These are phyloP conservation scores for Jimgerdemannia lactiflua DNA, from an alignment of 192 early-diverging fungal genomes.

Conservation along the genomic window DNA sequence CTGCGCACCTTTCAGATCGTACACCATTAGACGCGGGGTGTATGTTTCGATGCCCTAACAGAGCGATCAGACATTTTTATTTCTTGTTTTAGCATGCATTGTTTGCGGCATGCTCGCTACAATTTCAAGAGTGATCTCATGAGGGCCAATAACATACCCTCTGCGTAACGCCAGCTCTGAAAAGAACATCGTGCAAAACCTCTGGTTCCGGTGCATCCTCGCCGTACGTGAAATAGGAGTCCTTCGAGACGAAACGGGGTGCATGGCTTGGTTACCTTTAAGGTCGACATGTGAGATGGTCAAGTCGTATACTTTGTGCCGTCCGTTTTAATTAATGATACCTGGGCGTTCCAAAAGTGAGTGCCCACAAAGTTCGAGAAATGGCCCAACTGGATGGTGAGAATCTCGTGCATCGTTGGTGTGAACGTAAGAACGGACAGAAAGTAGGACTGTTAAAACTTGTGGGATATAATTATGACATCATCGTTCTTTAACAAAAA, in stretches of 20 bases:
- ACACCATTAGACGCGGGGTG: conserved; percentile 76
- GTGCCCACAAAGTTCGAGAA: conserved; percentile 84
- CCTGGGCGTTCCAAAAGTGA: conserved; percentile 94
- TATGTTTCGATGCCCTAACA: conserved; percentile 63
- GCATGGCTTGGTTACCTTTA: conserved; percentile 12
- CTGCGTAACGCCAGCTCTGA: conserved; percentile 43
- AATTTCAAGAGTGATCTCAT: not conserved
- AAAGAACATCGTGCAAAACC: conserved; percentile 58
- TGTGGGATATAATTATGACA: no score
- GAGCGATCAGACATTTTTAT: not conserved
- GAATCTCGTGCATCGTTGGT: conserved; percentile 71
- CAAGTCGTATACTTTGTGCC: not conserved
- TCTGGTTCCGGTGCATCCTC: conserved; percentile 35
- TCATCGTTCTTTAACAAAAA: no score
- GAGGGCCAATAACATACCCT: conserved; percentile 20
- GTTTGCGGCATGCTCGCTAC: not conserved
- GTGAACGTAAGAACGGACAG: no score
- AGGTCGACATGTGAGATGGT: conserved; percentile 4
- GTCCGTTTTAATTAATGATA: conserved; percentile 23
- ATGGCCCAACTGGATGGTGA: conserved; percentile 93
- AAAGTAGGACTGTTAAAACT: no score
- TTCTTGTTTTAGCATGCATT: conserved; percentile 1
- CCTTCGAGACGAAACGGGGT: conserved; percentile 25
- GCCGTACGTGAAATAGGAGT: conserved; percentile 45
- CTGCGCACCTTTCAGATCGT: conserved; percentile 69